phyloP scores from a whole-genome alignment of 345 rosid genomes.

The Hevea brasiliensis region DNA sequence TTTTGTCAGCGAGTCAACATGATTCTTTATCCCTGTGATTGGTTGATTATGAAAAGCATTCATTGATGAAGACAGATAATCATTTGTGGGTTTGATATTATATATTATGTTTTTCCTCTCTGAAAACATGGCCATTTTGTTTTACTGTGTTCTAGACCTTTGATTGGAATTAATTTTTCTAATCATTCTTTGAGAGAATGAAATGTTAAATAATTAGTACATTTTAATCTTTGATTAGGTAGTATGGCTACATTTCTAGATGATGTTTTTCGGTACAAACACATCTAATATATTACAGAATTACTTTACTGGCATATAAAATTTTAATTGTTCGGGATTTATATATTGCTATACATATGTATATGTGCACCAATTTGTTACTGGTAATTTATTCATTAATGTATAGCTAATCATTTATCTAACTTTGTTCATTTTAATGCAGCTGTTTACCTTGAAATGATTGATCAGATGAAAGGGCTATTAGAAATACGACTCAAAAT shows the following conservation, averaged over 20 bases:
- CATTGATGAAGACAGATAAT: neutral
- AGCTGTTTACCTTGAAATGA: slow-evolving; percentile 95
- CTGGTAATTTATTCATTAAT: neutral
- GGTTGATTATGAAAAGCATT: neutral
- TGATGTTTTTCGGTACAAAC: neutral
- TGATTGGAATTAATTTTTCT: neutral
- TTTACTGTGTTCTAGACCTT: neutral
- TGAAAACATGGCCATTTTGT: neutral
- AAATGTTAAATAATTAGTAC: neutral
- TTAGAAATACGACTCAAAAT: too few species aligned
- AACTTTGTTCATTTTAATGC: slow-evolving; percentile 28
- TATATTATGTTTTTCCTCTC: neutral
- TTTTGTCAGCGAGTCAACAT: too few species aligned
- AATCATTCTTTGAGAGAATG: neutral
- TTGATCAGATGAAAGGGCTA: slow-evolving; percentile 80
- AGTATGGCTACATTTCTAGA: neutral
- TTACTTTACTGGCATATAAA: neutral
- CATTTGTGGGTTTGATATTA: neutral
- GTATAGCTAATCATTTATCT: slow-evolving; percentile 10
- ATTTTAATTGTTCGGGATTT: neutral
- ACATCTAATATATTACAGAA: neutral
- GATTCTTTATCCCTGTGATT: slow-evolving; percentile 1
- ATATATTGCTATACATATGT: neutral
- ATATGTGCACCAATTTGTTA: neutral
- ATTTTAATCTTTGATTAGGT: neutral